phyloP scores from a whole-genome alignment of 805 yeast genomes.

The Candida lessepsii region DNA sequence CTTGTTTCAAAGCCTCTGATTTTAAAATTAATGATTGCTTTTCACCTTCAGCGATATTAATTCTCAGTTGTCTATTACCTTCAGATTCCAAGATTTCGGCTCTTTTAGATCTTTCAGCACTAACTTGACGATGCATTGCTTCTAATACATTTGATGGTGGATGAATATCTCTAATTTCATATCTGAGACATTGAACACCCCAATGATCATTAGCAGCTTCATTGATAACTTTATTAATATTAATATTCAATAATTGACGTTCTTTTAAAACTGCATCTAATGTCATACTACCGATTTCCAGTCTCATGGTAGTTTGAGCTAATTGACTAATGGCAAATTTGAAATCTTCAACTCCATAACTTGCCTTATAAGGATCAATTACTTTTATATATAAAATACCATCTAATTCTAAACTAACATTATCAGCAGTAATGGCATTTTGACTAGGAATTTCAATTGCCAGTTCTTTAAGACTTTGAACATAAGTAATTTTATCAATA shows the following conservation, averaged over 20 bases:
- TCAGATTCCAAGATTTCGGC: constrained; percentile 87
- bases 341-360: constrained; percentile 86
- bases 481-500: constrained; percentile 74
- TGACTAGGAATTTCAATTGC: constrained; percentile 87
- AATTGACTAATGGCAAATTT: constrained; percentile 81
- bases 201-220: constrained; percentile 78
- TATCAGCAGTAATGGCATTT: constrained; percentile 82
- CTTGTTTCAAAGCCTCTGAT: constrained; percentile 68
- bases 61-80: constrained; percentile 75
- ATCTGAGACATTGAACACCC: constrained; percentile 82
- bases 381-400: constrained; percentile 80
- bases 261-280: constrained; percentile 77
- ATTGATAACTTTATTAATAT: constrained; percentile 75
- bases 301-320: constrained; percentile 89
- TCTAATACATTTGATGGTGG: constrained; percentile 83
- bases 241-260: constrained; percentile 66
- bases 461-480: constrained; percentile 76
- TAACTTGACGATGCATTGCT: constrained; percentile 89
- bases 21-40: constrained; percentile 67
- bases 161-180: constrained; percentile 84
- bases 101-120: constrained; percentile 82
- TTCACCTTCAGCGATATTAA: constrained; percentile 83
- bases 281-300: constrained; percentile 81
- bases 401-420: constrained; percentile 80
- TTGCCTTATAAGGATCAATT: constrained; percentile 78